Base-by-base conservation (phyloP, 345 rosid genomes). In the Adansonia digitata region DNA sequence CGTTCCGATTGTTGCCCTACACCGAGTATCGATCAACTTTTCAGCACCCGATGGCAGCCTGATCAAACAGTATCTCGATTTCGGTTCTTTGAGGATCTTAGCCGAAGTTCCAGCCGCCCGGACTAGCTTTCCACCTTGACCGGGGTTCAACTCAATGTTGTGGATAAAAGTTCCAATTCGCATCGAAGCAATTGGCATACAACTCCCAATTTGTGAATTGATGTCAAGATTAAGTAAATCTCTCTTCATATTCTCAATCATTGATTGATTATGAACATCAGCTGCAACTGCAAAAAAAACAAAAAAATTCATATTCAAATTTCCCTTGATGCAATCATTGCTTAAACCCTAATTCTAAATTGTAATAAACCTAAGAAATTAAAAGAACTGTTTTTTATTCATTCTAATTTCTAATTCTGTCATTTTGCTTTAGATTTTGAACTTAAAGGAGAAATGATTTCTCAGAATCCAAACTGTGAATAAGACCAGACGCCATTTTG, bases 121-220 rank as follows among this genome's bases (percentile, higher is more conserved):
- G 62, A 56, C 62, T 26, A 56, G 17, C 35, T 56, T 56, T 56
- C 62, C 62, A 5, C 62, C 62, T 56, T 56, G 62, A 26, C 62
- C 62, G 1, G 62, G 62, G 35, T 56, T 56, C 31, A 56, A 17
- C 62, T 56, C 62, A 26, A 56, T 26, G 62, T 56, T 56, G 62
- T 56, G 62, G 8, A 56, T 56, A 26, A 56, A 24, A 35, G 62
- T 56, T 26, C 62, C 62, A 27, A 56, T 56, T 56, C 62, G 18
- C 62, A 56, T 56, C 4, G 62, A 56, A 56, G 62, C 62, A 56
- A 56, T 24, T 56, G 62, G 62, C 35, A 56, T 56, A 56, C 62
- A 56, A 26, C 62, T 56, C 31, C 62, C 62, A 56, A 56, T 56
- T 56, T 56, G 62, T 26, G 62, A 56, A 56, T 56, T 56, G 26